These are phyloP conservation scores for Lachnellula cervina DNA, from an alignment of 2,329 filamentous ascomycete genomes.

Conservation along the genomic window DNA sequence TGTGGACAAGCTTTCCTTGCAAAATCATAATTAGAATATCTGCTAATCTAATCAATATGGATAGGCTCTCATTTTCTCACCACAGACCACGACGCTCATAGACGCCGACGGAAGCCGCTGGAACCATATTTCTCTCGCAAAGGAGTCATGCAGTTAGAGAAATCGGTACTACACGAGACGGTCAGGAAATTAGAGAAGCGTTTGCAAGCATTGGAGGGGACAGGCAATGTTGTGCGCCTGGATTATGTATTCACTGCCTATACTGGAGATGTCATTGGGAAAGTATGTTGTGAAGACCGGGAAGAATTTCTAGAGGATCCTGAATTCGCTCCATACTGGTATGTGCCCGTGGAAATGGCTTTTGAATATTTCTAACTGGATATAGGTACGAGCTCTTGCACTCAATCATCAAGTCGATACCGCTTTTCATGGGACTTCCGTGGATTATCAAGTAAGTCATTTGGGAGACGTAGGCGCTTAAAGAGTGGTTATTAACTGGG, in stretches of 20 bases:
- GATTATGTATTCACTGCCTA: slow-evolving; percentile 12
- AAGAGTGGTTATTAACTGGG: background rate
- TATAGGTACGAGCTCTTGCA: slow-evolving; percentile 14
- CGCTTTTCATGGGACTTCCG: slow-evolving; percentile 15
- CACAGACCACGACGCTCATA: slow-evolving; percentile 10
- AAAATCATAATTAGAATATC: too few relatives aligned
- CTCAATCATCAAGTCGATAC: slow-evolving; percentile 22
- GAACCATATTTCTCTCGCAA: slow-evolving; percentile 16
- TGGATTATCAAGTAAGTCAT: slow-evolving; percentile 9
- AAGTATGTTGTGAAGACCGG: background rate
- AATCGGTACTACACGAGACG: background rate
- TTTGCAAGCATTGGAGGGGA: slow-evolving; percentile 2
- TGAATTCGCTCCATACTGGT: slow-evolving; percentile 1
- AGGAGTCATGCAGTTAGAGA: background rate
- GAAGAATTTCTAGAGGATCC: slow-evolving; percentile 3
- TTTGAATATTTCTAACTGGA: background rate
- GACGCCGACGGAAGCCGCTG: slow-evolving; percentile 9
- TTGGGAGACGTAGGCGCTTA: background rate
- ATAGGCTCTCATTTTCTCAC: slow-evolving; percentile 8
- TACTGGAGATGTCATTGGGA: slow-evolving; percentile 4
- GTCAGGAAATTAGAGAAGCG: slow-evolving; percentile 1
- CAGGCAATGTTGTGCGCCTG: slow-evolving; percentile 1
- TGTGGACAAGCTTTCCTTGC: background rate
- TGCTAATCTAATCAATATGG: background rate
- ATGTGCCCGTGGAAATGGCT: background rate